Evolutionary conservation across 495 filamentous ascomycete genomes (phyloP).

Genomic region (Aspergillus incahuasiensis): DNA sequence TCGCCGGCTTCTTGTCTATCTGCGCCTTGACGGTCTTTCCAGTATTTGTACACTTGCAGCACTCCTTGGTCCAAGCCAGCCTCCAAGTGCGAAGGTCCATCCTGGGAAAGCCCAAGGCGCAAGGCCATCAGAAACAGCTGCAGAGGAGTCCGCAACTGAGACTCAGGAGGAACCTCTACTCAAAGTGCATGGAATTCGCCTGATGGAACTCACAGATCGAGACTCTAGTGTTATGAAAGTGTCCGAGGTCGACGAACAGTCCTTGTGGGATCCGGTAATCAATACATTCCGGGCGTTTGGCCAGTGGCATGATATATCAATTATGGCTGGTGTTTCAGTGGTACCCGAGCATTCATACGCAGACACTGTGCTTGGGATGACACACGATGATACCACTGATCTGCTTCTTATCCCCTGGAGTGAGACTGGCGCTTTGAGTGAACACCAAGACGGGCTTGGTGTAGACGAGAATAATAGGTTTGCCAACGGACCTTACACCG

Average conservation of each 20-base stretch:
- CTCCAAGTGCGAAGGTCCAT: constrained; percentile 43
- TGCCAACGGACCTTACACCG: constrained; percentile 48
- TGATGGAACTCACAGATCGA: constrained; percentile 88
- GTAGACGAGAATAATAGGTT: constrained; percentile 27
- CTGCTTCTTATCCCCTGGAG: constrained; percentile 90
- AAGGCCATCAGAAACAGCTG: constrained; percentile 14
- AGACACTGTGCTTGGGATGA: constrained; percentile 64
- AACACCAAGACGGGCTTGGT: constrained; percentile 40
- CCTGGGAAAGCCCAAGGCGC: constrained; percentile 32
- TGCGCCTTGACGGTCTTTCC: constrained; percentile 87
- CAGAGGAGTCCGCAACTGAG: constrained; percentile 27
- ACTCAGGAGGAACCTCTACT: constrained; percentile 43
- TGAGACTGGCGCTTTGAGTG: constrained; percentile 69
- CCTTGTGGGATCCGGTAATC: constrained; percentile 77
- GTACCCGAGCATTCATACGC: constrained; percentile 74
- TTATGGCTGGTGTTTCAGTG: constrained; percentile 74
- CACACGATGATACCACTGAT: constrained; percentile 65
- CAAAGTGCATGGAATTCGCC: constrained; percentile 78
- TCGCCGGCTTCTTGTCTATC: constrained; percentile 55
- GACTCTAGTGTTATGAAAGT: constrained; percentile 94
- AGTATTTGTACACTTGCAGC: constrained; percentile 80
- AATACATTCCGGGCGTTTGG: constrained; percentile 90
- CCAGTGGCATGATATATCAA: constrained; percentile 75
- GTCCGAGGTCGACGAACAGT: constrained; percentile 72
- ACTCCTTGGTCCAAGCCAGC: constrained; percentile 48